Evolutionary conservation across 352 stramenopile species (phyloP), one percentile per base, ranked within the genome.

Genomic region (Achlya hypogyna): DNA sequence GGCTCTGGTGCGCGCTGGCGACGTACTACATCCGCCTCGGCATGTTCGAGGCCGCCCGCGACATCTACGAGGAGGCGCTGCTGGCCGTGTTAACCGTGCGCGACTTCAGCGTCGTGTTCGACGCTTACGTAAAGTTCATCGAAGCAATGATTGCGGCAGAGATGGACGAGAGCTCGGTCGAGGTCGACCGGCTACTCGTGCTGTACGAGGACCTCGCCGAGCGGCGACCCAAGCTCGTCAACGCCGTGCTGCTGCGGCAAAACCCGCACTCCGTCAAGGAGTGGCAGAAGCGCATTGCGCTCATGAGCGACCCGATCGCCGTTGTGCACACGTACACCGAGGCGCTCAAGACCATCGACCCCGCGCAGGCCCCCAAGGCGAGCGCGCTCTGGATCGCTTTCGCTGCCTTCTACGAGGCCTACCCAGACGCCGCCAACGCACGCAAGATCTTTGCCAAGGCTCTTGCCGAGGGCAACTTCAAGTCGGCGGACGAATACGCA

Each of bases 61-160:
- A 97, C 69, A 83, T 99, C 16, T 99, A 99, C 69, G 96, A 99
- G 76, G 86, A 94, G 69, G 87, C 89, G 10, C 79, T 90, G 29
- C 72, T 77, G 22, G 84, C 78, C 0, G 83, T 92, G 14, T 49
- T 89, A 52, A 92, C 82, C 0, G 84, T 93, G 45, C 89, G 96
- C 10, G 98, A 99, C 79, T 99, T 99, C 70, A 98, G 89, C 69
- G 90, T 99, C 74, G 88, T 99, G 28, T 99, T 99, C 64, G 97
- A 99, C 75, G 93, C 96, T 2, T 99, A 99, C 74, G 81, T 97
- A 23, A 92, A 98, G 77, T 99, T 99, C 75, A 93, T 99, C 76
- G 96, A 99, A 76, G 91, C 86, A 23, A 91, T 99, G 70, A 78
- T 99, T 18, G 97, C 91, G 14, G 94, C 95, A 16, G 95, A 98